Base-by-base conservation (phyloP, 106 monocot genomes). In the Dendrobium officinale region DNA sequence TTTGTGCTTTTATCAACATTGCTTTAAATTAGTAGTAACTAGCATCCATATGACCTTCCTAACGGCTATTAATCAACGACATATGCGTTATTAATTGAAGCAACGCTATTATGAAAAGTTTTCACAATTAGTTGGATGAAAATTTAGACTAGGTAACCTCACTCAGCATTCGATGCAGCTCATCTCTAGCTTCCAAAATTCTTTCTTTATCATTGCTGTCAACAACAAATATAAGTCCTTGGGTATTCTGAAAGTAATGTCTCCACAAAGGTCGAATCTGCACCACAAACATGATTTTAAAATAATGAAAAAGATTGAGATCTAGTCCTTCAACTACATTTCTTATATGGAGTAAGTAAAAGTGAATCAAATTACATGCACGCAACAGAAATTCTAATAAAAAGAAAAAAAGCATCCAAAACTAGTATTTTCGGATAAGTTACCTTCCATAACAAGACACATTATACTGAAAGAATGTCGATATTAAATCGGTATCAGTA, bases 181-280 rank as follows among this genome's bases (percentile, higher is more conserved):
- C 83, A 31, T 83, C 78, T 72, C 78, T 83, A 24, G 83, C 83
- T 78, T 83, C 83, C 3, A 41, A 26, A 55, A 83, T 78, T 24
- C 83, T 67, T 78, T 83, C 83, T 83, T 55, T 77, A 26, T 83
- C 83, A 78, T 83, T 83, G 78, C 83, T 83, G 59, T 83, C 83
- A 17, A 83, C 55, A 17, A 83, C 83, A 83, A 83, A 83, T 78
- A 78, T 72, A 10, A 83, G 78, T 11, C 83, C 83, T 26, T 82
- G 82, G 9, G 82, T 82, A 66, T 82, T 82, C 68, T 82, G 82
- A 51, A 82, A 82, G 70, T 83, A 83, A 31, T 83, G 83, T 78
- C 83, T 78, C 83, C 83, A 83, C 72, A 83, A 78, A 41, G 83
- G 78, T 72, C 83, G 83, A 42, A 83, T 83, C 83, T 83, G 45